phyloP scores from a whole-genome alignment of 169 alveolate species.

The Plasmodium gonderi region DNA sequence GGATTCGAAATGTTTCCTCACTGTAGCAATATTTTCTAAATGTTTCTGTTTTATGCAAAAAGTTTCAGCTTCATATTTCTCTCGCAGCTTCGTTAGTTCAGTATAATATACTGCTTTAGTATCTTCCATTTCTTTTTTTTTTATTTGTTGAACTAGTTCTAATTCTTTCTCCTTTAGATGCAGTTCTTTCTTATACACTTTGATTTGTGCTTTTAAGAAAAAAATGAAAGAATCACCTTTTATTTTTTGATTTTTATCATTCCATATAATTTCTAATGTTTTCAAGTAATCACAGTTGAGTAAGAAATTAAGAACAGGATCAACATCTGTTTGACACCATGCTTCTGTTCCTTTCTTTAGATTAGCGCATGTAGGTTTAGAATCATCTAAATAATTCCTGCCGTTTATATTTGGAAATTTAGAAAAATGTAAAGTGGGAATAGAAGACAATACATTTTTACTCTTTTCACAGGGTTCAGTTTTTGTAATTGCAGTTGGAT shows the following conservation, averaged over 20 bases:
- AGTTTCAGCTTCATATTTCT: conserved; percentile 20
- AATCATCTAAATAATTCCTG: neutral
- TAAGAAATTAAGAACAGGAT: neutral
- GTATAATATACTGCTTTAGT: neutral
- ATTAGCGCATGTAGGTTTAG: neutral
- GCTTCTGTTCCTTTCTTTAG: neutral
- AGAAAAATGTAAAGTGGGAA: neutral
- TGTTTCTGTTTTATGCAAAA: conserved; percentile 27
- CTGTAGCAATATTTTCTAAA: conserved; percentile 2
- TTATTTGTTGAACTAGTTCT: neutral
- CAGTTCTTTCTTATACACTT: conserved; percentile 37
- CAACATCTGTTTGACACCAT: neutral
- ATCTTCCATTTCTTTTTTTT: conserved; percentile 22
- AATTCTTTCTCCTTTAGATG: conserved; percentile 3
- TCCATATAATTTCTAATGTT: conserved; percentile 34
- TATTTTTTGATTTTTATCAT: neutral
- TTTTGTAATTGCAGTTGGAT: neutral
- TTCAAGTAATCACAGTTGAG: neutral
- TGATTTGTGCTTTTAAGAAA: conserved; percentile 27
- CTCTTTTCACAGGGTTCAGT: neutral
- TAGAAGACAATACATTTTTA: neutral
- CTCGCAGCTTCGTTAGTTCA: conserved; percentile 1
- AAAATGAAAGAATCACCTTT: conserved; percentile 17
- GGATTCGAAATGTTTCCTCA: conserved; percentile 33
- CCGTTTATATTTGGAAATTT: neutral